Base-by-base conservation (phyloP, 225 moss, liverwort and hornwort species). In the Pseudisothecium myosuroides region DNA sequence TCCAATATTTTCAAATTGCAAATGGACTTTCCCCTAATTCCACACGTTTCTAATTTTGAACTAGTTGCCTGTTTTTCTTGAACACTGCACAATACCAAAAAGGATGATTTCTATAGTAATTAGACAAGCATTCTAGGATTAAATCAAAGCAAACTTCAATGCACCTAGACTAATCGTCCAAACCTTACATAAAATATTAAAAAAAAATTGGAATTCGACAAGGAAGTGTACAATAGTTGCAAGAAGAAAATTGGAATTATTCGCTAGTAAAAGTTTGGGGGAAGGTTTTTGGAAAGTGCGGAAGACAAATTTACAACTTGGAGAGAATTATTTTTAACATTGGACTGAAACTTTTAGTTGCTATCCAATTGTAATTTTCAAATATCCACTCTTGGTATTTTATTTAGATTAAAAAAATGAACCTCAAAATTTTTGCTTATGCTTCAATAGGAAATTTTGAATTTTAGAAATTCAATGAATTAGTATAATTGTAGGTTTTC, bases 101-200 rank as follows among this genome's bases (percentile, higher is more conserved):
- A n/a, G 1, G 12, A 12, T 68, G 22, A n/a, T 37, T n/a, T 68
- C n/a, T 3, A 23, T 7, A 2, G 4, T n/a, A 2, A 2, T n/a
- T 23, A 21, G 7, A 1, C 0, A 4, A 0, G 3, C n/a, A 68
- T n/a, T n/a, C 21, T 2, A n/a, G 6, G 4, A 1, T 21, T 11
- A 68, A 68, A 20, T 12, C n/a, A n/a, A 4, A n/a, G 3, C 21
- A 37, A 21, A 67, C 4, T 21, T 67, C n/a, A 21, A 37, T 22
- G 22, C 3, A n/a, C 11, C 4, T 22, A 12, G 1, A 68, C 3
- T 22, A 1, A 5, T 64, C 1, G 2, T 34, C 34, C 7, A 5
- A 12, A 68, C 11, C 7, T n/a, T 68, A 12, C 1, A 68, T 67
- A n/a, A 12, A 9, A 66, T 19, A 66, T 37, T 20, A 37, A 68